Percentiles rank a stretch among this genome's conserved stretches.
These are phyloP conservation scores for Coffea canephora DNA, from an alignment of 257 asterid genomes.

Conservation along the genomic window DNA sequence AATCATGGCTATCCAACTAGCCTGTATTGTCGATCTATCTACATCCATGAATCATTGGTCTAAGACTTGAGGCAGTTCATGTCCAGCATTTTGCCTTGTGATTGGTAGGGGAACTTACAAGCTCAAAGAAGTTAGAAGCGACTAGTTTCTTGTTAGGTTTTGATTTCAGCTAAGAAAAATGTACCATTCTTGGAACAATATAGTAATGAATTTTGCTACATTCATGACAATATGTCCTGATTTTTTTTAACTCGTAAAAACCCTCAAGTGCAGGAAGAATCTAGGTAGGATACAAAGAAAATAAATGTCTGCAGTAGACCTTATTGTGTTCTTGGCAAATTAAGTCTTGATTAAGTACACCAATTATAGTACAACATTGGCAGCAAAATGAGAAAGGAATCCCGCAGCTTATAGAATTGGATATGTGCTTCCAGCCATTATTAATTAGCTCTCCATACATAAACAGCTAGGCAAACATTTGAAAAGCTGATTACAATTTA, in stretches of 20 bases:
- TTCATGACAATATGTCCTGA: no score
- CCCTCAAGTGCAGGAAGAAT: not conserved
- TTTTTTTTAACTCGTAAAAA: no score
- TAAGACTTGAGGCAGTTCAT: no score
- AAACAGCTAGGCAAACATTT: slow-evolving; percentile 13
- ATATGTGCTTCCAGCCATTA: not conserved
- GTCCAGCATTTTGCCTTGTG: not conserved
- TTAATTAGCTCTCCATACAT: slow-evolving; percentile 1
- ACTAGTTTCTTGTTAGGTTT: not conserved
- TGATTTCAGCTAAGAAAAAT: no score
- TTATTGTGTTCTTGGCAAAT: not conserved
- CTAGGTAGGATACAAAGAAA: not conserved
- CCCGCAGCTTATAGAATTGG: not conserved
- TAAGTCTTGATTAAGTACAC: not conserved
- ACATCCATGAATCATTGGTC: not conserved
- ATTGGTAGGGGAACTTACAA: no score
- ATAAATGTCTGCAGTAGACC: not conserved
- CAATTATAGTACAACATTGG: not conserved
- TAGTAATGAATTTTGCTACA: no score
- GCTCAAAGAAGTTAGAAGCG: no score
- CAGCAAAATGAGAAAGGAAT: not conserved
- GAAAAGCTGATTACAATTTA: slow-evolving; percentile 19
- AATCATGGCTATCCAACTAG: not conserved
- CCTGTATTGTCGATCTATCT: not conserved
- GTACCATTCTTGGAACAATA: no score